These are phyloP conservation scores for Chaetomiaceae sp. DNA, from an alignment of 2,329 filamentous ascomycete genomes.

Conservation along the genomic window DNA sequence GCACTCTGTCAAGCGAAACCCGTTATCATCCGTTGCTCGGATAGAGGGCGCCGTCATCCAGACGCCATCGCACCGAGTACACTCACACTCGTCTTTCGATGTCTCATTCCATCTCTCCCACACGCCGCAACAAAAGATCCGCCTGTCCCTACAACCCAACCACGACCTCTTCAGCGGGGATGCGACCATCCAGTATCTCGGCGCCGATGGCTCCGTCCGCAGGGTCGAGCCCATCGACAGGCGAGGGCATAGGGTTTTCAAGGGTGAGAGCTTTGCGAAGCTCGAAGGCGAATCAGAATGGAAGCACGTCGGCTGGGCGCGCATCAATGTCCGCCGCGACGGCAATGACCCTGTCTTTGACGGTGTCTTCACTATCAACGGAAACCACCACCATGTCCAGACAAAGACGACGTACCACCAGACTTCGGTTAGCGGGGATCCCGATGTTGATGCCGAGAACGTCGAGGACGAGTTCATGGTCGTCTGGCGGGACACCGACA, in stretches of 20 bases:
- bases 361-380: constrained; percentile 76
- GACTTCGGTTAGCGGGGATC: constrained; percentile 68
- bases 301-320: constrained; percentile 80
- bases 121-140: constrained; percentile 63
- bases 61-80: constrained; percentile 71
- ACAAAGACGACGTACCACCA: constrained; percentile 67
- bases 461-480: constrained; percentile 72
- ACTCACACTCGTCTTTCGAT: constrained; percentile 79
- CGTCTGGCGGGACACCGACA: constrained; percentile 86
- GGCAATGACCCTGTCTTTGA: constrained; percentile 79
- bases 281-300: constrained; percentile 58
- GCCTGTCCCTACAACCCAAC: constrained; percentile 81
- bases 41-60: constrained; percentile 73
- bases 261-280: constrained; percentile 69
- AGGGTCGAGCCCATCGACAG: constrained; percentile 66
- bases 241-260: constrained; percentile 74
- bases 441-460: constrained; percentile 53
- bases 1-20: constrained; percentile 69
- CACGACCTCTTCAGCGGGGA: constrained; percentile 79
- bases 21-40: constrained; percentile 67
- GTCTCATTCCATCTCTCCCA: constrained; percentile 72
- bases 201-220: constrained; percentile 62
- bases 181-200: constrained; percentile 68
- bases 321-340: constrained; percentile 72
- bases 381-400: constrained; percentile 83